phyloP scores from a whole-genome alignment of 805 yeast species.

The Blastobotrys chiropterorum region DNA sequence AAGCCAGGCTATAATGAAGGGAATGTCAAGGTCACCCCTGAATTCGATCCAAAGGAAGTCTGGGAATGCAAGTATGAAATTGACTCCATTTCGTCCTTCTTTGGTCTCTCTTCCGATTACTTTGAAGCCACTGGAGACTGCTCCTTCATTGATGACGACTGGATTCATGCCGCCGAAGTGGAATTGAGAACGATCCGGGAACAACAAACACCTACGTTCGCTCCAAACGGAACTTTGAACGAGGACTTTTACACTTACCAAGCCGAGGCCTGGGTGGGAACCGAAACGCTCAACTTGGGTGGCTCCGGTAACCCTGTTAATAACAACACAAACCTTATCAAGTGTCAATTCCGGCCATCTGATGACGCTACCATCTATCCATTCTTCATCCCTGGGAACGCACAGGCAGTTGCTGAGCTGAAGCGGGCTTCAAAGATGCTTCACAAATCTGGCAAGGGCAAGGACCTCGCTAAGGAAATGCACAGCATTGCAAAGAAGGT shows the following conservation, averaged over 20 bases:
- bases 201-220: conserved; percentile 52
- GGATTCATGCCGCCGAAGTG: conserved; percentile 55
- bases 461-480: conserved; percentile 1
- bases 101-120: conserved; percentile 69
- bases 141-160: conserved; percentile 40
- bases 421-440: conserved; percentile 28
- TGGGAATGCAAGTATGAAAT: conserved; percentile 89
- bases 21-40: conserved; percentile 60
- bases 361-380: conserved; percentile 82
- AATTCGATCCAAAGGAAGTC: conserved; percentile 65
- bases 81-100: conserved; percentile 77
- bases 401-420: conserved; percentile 64
- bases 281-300: conserved; percentile 71
- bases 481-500: conserved; percentile 32
- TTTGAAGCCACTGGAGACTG: conserved; percentile 28
- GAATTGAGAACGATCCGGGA: conserved; percentile 48
- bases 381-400: conserved; percentile 81
- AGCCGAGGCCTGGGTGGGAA: conserved; percentile 65
- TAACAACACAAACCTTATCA: conserved; percentile 56
- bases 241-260: conserved; percentile 60
- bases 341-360: conserved; percentile 82
- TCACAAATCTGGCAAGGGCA: conserved; percentile 16
- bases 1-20: conserved; percentile 34
- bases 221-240: conserved; percentile 39
- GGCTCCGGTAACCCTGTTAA: conserved; percentile 86